Conservation (phyloP, 805 yeast species). For the Yamadazyma sp. region DNA sequence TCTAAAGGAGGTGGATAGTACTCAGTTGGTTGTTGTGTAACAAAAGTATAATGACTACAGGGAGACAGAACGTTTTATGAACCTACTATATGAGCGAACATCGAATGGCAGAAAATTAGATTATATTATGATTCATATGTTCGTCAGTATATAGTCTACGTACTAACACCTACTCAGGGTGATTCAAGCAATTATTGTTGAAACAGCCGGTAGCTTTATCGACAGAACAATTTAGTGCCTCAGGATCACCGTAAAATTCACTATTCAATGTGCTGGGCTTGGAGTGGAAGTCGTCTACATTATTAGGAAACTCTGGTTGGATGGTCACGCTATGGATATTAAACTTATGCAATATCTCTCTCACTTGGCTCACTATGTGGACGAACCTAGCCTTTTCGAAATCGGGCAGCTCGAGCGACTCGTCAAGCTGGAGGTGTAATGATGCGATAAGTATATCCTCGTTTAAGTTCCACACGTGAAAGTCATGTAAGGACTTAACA, state of each 20-base stretch:
- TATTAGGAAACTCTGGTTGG: conserved; percentile 79
- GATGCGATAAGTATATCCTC: conserved; percentile 87
- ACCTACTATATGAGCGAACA: too few relatives aligned
- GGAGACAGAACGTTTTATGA: neutral
- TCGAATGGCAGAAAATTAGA: too few relatives aligned
- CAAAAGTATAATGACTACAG: conserved; percentile 2
- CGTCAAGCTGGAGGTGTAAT: conserved; percentile 71
- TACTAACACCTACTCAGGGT: conserved; percentile 1
- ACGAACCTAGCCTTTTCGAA: conserved; percentile 48
- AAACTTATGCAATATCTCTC: conserved; percentile 74
- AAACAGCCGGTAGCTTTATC: conserved; percentile 34
- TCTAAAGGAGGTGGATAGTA: neutral
- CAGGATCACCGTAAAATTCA: conserved; percentile 31
- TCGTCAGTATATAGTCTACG: too few relatives aligned
- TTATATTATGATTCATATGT: too few relatives aligned
- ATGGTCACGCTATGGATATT: conserved; percentile 94
- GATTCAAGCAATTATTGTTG: conserved; percentile 23
- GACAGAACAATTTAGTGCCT: conserved; percentile 26
- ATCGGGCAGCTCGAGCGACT: conserved; percentile 52
- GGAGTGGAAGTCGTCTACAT: conserved; percentile 7
- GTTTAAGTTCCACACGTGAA: conserved; percentile 94
- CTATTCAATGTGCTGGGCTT: conserved; percentile 13
- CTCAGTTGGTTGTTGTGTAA: neutral
- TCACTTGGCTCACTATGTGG: conserved; percentile 69
- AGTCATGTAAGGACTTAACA: conserved; percentile 85